Evolutionary conservation across 495 filamentous ascomycete genomes (phyloP).

Genomic region (Penicillium tannophilum): DNA sequence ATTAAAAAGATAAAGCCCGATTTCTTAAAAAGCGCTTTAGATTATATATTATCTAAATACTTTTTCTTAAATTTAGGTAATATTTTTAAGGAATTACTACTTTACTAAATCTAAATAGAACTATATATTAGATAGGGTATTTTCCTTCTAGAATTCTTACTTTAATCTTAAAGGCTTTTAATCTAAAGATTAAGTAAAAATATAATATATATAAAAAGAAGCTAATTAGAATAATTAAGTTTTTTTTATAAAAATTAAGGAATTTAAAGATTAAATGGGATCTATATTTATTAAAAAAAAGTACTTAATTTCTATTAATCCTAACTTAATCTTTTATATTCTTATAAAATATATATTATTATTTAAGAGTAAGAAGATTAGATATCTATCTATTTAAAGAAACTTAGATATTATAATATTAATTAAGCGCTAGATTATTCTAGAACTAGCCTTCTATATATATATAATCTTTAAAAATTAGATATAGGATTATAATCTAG

Average conservation of each 20-base stretch:
- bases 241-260: neutral
- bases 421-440: neutral
- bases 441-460: neutral
- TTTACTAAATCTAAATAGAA: neutral
- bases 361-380: neutral
- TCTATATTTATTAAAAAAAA: neutral
- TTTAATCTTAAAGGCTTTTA: neutral
- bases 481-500: neutral
- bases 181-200: slow-evolving; percentile 3
- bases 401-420: neutral
- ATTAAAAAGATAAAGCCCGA: neutral
- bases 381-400: neutral
- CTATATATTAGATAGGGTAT: neutral
- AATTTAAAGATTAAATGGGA: neutral
- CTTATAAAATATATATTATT: neutral
- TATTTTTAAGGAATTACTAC: neutral
- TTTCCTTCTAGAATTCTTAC: neutral
- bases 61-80: neutral
- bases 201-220: neutral
- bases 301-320: neutral
- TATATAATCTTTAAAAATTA: neutral
- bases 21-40: neutral
- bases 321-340: neutral
- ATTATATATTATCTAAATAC: neutral
- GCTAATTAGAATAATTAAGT: neutral